Base-by-base conservation (phyloP, 352 stramenopile species). In the Blastocystis sp. region DNA sequence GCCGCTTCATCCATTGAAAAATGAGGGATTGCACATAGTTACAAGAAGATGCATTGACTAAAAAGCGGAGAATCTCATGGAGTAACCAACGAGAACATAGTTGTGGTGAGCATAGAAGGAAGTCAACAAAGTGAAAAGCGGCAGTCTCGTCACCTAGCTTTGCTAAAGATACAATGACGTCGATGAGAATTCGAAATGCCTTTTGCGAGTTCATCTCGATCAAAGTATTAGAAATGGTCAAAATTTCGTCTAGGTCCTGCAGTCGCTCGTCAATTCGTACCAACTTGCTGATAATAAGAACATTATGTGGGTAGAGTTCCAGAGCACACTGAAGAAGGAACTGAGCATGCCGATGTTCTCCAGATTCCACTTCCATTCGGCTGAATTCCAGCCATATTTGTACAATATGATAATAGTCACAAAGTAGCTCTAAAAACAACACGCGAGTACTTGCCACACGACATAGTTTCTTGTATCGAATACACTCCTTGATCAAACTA, bases 341-440 rank as follows among this genome's bases (percentile, higher is more conserved):
- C 16, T 43, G 56, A 16, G 73, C 53, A 45, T 85, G 50, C 13
- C 9, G 43, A 30, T 68, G 68, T 37, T 53, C 59, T 16, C 73
- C 73, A 6, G 53, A 18, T 43, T 85, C 73, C 20, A 85, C 54
- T 43, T 85, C 73, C 73, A 85, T 85, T 18, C 73, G 73, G 41
- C 34, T 53, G 56, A 85, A 85, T 34, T 85, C 73, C n/a, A 66
- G 43, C 73, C 73, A 85, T n/a, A 34, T 47, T 34, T 68, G 73
- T 65, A n/a, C 20, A n/a, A n/a, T n/a, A n/a, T 59, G 11, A 59
- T n/a, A 59, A n/a, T 59, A 59, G 13, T 59, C 20, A 59, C 50
- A 59, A 59, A 59, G 50, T n/a, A 59, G 50, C 50, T 59, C 50
- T 59, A 59, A 59, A n/a, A 59, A 59, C 50, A 59, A 59, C 11